Conservation (phyloP, 2,329 filamentous ascomycete genomes). For the Teratosphaeria zuluensis region DNA sequence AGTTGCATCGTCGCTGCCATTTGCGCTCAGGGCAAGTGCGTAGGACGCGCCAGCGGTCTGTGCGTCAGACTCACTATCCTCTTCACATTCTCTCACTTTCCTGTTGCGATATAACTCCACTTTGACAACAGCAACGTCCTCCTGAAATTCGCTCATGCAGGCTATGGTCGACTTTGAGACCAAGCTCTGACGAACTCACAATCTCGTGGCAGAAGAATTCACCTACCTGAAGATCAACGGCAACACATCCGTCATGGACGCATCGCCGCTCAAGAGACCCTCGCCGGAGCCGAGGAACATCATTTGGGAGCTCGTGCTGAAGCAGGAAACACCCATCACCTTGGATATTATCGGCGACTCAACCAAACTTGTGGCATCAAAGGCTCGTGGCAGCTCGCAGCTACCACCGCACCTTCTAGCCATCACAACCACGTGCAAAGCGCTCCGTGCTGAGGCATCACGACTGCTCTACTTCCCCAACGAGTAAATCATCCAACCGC, state of each 20-base stretch:
- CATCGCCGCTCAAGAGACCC: background rate
- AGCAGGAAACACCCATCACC: background rate
- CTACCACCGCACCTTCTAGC: background rate
- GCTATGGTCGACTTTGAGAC: background rate
- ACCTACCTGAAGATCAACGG: background rate
- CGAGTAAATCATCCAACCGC: background rate
- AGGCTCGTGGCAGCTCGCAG: background rate
- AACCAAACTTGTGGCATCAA: background rate
- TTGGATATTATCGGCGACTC: background rate
- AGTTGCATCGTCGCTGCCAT: background rate
- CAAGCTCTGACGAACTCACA: background rate
- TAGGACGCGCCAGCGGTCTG: background rate
- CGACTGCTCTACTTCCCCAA: background rate
- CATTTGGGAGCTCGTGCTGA: background rate
- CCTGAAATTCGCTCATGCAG: background rate
- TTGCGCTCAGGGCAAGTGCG: background rate
- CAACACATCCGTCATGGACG: background rate
- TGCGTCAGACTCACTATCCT: background rate
- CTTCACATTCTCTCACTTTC: background rate
- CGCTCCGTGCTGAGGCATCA: background rate
- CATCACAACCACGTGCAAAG: background rate
- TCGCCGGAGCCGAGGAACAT: background rate
- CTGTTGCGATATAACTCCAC: background rate
- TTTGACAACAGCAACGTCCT: background rate
- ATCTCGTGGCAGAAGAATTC: background rate